Base-by-base conservation (phyloP, 805 yeast genomes). In the Metschnikowia gelsemii region DNA sequence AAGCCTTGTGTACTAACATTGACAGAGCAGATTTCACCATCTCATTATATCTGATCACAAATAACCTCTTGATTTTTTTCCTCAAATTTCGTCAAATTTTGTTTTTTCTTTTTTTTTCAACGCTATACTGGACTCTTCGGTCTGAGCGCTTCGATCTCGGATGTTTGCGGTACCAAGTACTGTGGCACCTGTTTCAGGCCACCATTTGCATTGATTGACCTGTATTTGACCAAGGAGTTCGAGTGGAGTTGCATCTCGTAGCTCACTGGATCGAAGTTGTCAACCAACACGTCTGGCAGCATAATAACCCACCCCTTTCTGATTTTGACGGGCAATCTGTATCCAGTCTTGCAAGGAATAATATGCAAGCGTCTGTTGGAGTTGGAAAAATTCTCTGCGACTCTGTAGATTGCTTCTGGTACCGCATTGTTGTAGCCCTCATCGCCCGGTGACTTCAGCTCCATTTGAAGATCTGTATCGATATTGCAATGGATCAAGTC, bases 241-340 rank as follows among this genome's bases (percentile, higher is more conserved):
- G 56, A 38, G 37, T 56, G 50, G 26, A 70, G 45, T 30, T 67
- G 68, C 35, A 57, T 49, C 35, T 57, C 60, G 51, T 66, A 69
- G 21, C 50, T 50, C 5, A 31, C 38, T 0, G 70, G 66, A 34
- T 58, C 53, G 45, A 90, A 87, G 57, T 87, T 87, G 58, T 87
- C 78, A 22, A 87, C 56, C 50, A 87, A 61, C 3, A 84, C 79
- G 62, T 89, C 96, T 0, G 96, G 96, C 53, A 89, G 76, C 74
- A 87, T 70, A 8, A 89, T 77, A 3, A 87, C 93, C 98, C 98
- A 90, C 4, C 98, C 98, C 8, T 80, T 82, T 56, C 96, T 78
- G 46, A 78, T 60, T 48, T 73, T 75, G 14, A 84, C 76, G 23
- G 85, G 84, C 25, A 75, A 76, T 27, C 82, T 75, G 47, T 70